phyloP scores from a whole-genome alignment of 768 basidiomycete genomes.

The Leccinum uliginosum region DNA sequence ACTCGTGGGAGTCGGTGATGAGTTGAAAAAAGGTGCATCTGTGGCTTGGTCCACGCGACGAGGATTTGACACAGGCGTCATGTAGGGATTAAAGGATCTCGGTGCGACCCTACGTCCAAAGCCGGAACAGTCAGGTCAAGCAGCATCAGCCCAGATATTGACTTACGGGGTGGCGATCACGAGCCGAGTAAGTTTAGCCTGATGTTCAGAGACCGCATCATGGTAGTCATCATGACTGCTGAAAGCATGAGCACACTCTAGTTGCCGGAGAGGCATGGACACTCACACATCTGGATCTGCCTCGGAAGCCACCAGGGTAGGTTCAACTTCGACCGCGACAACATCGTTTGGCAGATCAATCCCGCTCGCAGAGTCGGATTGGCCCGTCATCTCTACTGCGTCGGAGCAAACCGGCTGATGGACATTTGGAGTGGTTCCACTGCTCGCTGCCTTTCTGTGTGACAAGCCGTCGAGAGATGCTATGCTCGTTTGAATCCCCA shows the following conservation, averaged over 20 bases:
- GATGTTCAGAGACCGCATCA: not conserved
- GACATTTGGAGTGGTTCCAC: not conserved
- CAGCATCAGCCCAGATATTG: not conserved
- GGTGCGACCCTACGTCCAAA: slow-evolving; percentile 8
- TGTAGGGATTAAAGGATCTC: slow-evolving; percentile 20
- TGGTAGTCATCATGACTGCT: not conserved
- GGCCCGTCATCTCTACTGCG: not conserved
- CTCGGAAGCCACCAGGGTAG: not conserved
- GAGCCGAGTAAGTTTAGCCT: not conserved
- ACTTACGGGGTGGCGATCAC: slow-evolving; percentile 20
- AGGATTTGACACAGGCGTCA: slow-evolving; percentile 26
- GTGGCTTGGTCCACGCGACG: slow-evolving; percentile 2
- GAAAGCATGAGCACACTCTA: not conserved
- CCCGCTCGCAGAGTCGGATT: not conserved
- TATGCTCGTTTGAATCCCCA: slow-evolving; percentile 22
- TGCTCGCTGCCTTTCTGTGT: not conserved
- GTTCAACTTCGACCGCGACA: not conserved
- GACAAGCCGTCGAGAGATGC: not conserved
- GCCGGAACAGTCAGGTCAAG: not conserved
- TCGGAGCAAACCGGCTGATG: not conserved
- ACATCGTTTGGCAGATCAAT: not conserved
- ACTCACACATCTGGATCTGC: slow-evolving; percentile 10
- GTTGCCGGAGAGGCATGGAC: not conserved
- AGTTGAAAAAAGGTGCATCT: not conserved
- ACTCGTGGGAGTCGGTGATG: slow-evolving; percentile 7